Percentiles rank a stretch among this genome's conserved stretches.
Conservation (phyloP, 129 eudicot genomes). For the Oenanthe sinensis region DNA sequence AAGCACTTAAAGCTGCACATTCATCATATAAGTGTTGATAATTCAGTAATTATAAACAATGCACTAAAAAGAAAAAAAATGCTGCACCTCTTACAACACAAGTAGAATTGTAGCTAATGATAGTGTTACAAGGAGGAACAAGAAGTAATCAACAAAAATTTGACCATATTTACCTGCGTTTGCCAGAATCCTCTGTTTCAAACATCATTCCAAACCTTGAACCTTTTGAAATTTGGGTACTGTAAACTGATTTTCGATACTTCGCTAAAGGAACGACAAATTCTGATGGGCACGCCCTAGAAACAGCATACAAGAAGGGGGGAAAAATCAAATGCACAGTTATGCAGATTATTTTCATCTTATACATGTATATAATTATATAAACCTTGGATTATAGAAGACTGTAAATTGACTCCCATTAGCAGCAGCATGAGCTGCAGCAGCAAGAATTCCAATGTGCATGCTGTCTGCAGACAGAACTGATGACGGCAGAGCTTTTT, state of each 20-base stretch:
- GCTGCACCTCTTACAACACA: neutral
- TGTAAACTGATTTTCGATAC: conserved; percentile 60
- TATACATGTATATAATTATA: neutral
- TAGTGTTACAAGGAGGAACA: neutral
- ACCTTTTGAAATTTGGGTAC: conserved; percentile 73
- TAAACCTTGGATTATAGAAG: conserved; percentile 90
- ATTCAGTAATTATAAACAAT: neutral
- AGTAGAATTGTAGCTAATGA: neutral
- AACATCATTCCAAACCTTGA: conserved; percentile 99
- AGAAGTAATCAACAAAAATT: neutral
- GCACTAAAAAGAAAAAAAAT: neutral
- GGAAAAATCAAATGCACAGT: neutral
- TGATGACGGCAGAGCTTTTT: conserved; percentile 86
- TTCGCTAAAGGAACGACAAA: conserved; percentile 70
- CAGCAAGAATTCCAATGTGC: conserved; percentile 99
- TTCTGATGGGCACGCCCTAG: conserved; percentile 94
- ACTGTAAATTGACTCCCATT: conserved; percentile 71
- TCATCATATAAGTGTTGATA: too few relatives aligned
- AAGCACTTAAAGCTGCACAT: neutral
- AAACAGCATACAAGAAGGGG: neutral
- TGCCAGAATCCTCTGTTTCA: conserved; percentile 93
- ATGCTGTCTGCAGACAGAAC: conserved; percentile 97
- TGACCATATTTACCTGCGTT: conserved; percentile 54
- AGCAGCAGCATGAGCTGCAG: conserved; percentile 98
- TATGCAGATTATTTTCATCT: neutral